phyloP scores from a whole-genome alignment of 2,329 filamentous ascomycete genomes.

The Helicocarpus griseus region DNA sequence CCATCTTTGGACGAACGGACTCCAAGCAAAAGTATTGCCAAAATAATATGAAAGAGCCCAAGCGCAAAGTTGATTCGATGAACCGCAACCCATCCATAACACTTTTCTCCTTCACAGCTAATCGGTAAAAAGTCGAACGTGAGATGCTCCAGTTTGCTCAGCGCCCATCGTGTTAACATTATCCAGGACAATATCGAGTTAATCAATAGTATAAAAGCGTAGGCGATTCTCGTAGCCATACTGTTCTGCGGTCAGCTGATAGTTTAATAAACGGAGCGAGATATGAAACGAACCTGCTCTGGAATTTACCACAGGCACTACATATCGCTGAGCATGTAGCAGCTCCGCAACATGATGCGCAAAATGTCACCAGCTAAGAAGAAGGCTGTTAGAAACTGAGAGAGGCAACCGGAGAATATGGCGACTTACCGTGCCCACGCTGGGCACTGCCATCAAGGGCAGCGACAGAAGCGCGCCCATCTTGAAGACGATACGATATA shows the following conservation, averaged over 20 bases:
- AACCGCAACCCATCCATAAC: slow-evolving; percentile 91
- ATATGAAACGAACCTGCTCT: slow-evolving; percentile 61
- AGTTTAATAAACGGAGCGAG: slow-evolving; percentile 1
- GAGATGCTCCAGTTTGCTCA: slow-evolving; percentile 86
- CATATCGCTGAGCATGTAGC: slow-evolving; percentile 94
- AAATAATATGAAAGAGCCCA: slow-evolving; percentile 81
- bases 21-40: slow-evolving; percentile 75
- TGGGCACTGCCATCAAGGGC: slow-evolving; percentile 79
- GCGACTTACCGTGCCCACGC: slow-evolving; percentile 66
- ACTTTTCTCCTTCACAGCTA: slow-evolving; percentile 79
- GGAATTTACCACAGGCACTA: slow-evolving; percentile 91
- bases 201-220: slow-evolving; percentile 84
- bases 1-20: slow-evolving; percentile 80
- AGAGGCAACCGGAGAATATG: slow-evolving; percentile 2
- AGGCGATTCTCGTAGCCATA: slow-evolving; percentile 93
- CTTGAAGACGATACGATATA: slow-evolving; percentile 13
- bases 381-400: neutral
- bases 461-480: slow-evolving; percentile 93
- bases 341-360: slow-evolving; percentile 87
- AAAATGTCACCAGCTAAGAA: slow-evolving; percentile 61
- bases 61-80: slow-evolving; percentile 97
- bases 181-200: slow-evolving; percentile 98
- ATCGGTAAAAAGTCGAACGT: slow-evolving; percentile 95
- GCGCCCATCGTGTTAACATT: slow-evolving; percentile 97
- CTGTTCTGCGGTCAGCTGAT: slow-evolving; percentile 39